Base-by-base conservation (phyloP, 2,329 filamentous ascomycete species). In the Hypoxylon sp. region DNA sequence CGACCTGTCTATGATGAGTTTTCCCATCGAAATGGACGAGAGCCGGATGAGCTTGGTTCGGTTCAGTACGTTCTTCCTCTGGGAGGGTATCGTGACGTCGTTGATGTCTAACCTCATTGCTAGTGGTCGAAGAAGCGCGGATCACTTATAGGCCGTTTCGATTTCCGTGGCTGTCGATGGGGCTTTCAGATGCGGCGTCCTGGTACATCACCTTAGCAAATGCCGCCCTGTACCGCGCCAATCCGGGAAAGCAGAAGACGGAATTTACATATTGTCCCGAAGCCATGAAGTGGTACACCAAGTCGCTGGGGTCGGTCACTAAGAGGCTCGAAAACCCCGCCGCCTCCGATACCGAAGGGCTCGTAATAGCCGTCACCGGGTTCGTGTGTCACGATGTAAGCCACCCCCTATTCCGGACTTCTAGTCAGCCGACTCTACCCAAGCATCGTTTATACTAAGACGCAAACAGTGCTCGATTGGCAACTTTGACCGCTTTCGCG, bases 151-250 rank as follows among this genome's bases (percentile, higher is more conserved):
- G 48, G 24, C 68, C 69, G 1, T 71, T 71, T 38, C 64, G 62
- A 17, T 61, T 66, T 13, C 60, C 64, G 13, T 70, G 69, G 69
- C 31, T 70, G 15, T 57, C 63, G 4, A 66, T 69, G 46, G 67
- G 67, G 1, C 18, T 70, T 26, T 65, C 65, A 6, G 67, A 70
- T 48, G 21, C 62, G 7, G 64, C 67, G 3, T 63, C 68, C 8
- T 71, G 67, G 63, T 35, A 70, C 27, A 70, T 71, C 29, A 70
- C 69, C 6, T 21, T 71, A 13, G 69, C 69, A 7, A 70, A 70
- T 31, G 67, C 67, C 1, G 65, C 55, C 4, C 11, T 69, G 15
- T 62, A 59, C n/a, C 64, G 55, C 24, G 31, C 54, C 24, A 62
- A 55, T 17, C 52, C 46, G 5, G 62, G 62, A 2, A 13, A 45